These are phyloP conservation scores for Colletotrichum incanum DNA, from an alignment of 2,329 filamentous ascomycete species.

Conservation along the genomic window DNA sequence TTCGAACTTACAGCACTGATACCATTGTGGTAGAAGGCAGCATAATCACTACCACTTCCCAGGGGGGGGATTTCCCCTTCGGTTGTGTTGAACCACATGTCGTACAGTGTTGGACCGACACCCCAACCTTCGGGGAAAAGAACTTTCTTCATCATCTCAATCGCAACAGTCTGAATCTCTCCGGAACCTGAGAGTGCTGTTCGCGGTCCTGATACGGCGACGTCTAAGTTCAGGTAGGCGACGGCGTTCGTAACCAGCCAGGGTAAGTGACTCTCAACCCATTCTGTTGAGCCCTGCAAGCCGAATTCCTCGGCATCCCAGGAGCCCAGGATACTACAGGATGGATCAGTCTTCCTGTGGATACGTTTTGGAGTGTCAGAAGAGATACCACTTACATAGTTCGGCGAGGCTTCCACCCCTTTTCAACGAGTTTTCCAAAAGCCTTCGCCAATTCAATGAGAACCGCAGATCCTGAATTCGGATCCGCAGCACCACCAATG, in stretches of 20 bases:
- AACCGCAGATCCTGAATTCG: slow-evolving; percentile 65
- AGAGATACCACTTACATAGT: slow-evolving; percentile 55
- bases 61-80: slow-evolving; percentile 28
- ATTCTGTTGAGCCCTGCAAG: slow-evolving; percentile 35
- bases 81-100: slow-evolving; percentile 40
- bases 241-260: slow-evolving; percentile 33
- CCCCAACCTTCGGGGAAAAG: slow-evolving; percentile 32
- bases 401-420: slow-evolving; percentile 66
- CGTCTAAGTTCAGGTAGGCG: slow-evolving; percentile 66
- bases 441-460: slow-evolving; percentile 66
- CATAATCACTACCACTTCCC: slow-evolving; percentile 30
- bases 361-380: not conserved
- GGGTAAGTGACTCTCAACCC: slow-evolving; percentile 34
- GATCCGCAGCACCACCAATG: slow-evolving; percentile 66
- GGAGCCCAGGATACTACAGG: slow-evolving; percentile 47
- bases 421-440: slow-evolving; percentile 61
- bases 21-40: slow-evolving; percentile 35
- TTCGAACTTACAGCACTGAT: slow-evolving; percentile 23
- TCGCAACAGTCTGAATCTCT: slow-evolving; percentile 30
- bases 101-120: slow-evolving; percentile 35
- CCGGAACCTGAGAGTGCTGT: slow-evolving; percentile 52
- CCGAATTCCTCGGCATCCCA: slow-evolving; percentile 55
- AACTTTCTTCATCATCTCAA: slow-evolving; percentile 41
- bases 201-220: slow-evolving; percentile 61
- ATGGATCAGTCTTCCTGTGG: rapidly evolving